A percentile compares a stretch with the other conserved stretches of the same genome.
These are phyloP conservation scores for Amborella trichopoda DNA, from an alignment of 164 flowering plant genomes.

Conservation along the genomic window DNA sequence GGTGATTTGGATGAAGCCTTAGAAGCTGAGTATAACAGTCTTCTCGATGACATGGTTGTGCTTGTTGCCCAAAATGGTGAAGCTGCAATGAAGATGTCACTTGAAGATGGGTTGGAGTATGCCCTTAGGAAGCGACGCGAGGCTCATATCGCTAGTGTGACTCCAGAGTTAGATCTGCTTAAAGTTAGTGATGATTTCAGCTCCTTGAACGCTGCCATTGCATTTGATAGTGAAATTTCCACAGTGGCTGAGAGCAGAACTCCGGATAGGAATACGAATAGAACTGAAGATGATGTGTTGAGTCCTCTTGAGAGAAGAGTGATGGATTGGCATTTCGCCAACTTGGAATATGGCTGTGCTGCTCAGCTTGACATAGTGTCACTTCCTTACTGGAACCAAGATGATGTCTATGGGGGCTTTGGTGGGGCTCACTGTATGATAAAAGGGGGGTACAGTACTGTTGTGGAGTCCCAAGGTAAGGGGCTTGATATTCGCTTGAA, in stretches of 20 bases:
- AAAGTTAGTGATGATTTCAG: neutral
- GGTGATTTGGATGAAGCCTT: conserved; percentile 79
- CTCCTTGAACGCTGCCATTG: conserved; percentile 4
- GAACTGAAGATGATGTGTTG: conserved; percentile 37
- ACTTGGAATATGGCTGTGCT: conserved; percentile 98
- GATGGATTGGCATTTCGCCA: conserved; percentile 98
- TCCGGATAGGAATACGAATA: conserved; percentile 6
- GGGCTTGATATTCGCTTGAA: conserved; percentile 60
- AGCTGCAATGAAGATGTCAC: conserved; percentile 80
- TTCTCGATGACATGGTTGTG: conserved; percentile 88
- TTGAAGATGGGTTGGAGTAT: conserved; percentile 94
- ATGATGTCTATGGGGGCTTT: conserved; percentile 97
- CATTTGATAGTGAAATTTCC: conserved; percentile 3
- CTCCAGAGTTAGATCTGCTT: conserved; percentile 7
- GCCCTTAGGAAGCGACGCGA: conserved; percentile 60
- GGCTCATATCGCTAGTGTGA: conserved; percentile 18
- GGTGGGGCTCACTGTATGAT: conserved; percentile 99
- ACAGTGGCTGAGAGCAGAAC: conserved; percentile 2
- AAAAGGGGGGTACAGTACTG: conserved; percentile 91
- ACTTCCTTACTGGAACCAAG: conserved; percentile 99
- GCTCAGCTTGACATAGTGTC: conserved; percentile 88
- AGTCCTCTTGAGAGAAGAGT: conserved; percentile 94
- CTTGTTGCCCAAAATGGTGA: conserved; percentile 88
- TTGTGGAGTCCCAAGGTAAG: conserved; percentile 70
- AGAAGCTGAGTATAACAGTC: conserved; percentile 88